A percentile compares a stretch with the other conserved stretches of the same genome.
Conservation (phyloP, 1,139 yeast genomes). For the Geotrichum macrosporum region DNA sequence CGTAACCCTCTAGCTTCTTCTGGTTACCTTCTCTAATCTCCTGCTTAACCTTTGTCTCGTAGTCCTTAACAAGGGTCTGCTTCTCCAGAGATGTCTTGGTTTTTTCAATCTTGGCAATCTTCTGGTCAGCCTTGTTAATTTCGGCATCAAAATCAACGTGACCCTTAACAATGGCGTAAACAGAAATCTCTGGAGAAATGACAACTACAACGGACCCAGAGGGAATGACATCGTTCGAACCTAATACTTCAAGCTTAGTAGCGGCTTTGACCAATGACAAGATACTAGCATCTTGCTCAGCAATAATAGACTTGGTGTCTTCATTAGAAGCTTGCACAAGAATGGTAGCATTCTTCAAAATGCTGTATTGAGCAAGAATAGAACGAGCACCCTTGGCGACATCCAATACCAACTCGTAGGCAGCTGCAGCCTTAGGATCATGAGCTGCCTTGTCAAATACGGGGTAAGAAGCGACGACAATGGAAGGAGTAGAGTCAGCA, state of each 20-base stretch:
- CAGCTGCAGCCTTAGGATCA: slow-evolving; percentile 60
- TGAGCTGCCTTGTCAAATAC: slow-evolving; percentile 55
- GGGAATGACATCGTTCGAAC: slow-evolving; percentile 56
- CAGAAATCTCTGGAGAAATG: slow-evolving; percentile 75
- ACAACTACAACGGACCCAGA: slow-evolving; percentile 86
- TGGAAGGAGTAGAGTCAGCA: slow-evolving; percentile 63
- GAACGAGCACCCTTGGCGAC: slow-evolving; percentile 92
- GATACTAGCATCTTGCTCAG: slow-evolving; percentile 74
- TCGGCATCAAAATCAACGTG: slow-evolving; percentile 90
- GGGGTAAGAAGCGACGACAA: slow-evolving; percentile 78
- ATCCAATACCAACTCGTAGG: slow-evolving; percentile 78
- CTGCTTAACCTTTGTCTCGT: slow-evolving; percentile 76
- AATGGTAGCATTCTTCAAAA: slow-evolving; percentile 81
- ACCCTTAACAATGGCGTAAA: slow-evolving; percentile 88
- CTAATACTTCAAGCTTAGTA: slow-evolving; percentile 57
- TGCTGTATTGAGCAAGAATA: slow-evolving; percentile 80
- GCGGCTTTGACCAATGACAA: slow-evolving; percentile 90
- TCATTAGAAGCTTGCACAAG: slow-evolving; percentile 64
- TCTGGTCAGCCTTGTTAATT: slow-evolving; percentile 74
- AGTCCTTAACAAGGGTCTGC: slow-evolving; percentile 69
- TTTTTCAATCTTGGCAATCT: slow-evolving; percentile 55
- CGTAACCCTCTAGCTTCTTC: slow-evolving; percentile 62
- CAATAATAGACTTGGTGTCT: slow-evolving; percentile 50
- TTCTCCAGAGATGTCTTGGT: slow-evolving; percentile 51
- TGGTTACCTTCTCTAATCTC: slow-evolving; percentile 75